A percentile compares a stretch with the other conserved stretches of the same genome.
These are phyloP conservation scores for Eimeria sp. DNA, from an alignment of 169 alveolate species.

Conservation along the genomic window DNA sequence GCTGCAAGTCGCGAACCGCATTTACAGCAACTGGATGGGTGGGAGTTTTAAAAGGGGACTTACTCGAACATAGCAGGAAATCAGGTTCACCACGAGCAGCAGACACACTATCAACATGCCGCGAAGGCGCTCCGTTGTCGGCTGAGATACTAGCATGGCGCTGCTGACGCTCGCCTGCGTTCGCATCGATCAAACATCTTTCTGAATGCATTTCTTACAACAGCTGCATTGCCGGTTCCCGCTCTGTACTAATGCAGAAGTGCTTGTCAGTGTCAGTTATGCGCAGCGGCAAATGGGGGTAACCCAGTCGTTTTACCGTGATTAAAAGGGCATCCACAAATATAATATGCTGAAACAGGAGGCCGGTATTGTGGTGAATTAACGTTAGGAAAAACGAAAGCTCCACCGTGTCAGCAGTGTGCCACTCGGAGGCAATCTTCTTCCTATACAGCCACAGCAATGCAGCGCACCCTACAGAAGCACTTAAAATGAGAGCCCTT, in stretches of 20 bases:
- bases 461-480: neutral
- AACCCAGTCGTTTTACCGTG: neutral
- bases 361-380: slow-evolving; percentile 79
- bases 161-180: slow-evolving; percentile 71
- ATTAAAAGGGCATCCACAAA: slow-evolving; percentile 63
- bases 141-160: slow-evolving; percentile 59
- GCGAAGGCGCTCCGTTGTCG: slow-evolving; percentile 72
- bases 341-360: slow-evolving; percentile 55
- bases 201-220: neutral
- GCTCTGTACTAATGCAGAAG: neutral
- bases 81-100: slow-evolving; percentile 45
- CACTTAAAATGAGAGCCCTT: too few species aligned
- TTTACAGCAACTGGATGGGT: neutral
- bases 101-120: slow-evolving; percentile 60
- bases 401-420: slow-evolving; percentile 69
- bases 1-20: neutral
- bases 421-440: slow-evolving; percentile 75
- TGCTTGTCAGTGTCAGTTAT: neutral
- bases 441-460: slow-evolving; percentile 25
- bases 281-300: neutral
- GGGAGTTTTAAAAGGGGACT: neutral
- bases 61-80: slow-evolving; percentile 58
- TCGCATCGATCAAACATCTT: neutral
- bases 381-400: slow-evolving; percentile 69
- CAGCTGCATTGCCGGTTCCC: neutral